Evolutionary conservation across 1,284 basidiomycete genomes (phyloP), one percentile per base, ranked within the genome.

Genomic region (Lentinus polychrous): DNA sequence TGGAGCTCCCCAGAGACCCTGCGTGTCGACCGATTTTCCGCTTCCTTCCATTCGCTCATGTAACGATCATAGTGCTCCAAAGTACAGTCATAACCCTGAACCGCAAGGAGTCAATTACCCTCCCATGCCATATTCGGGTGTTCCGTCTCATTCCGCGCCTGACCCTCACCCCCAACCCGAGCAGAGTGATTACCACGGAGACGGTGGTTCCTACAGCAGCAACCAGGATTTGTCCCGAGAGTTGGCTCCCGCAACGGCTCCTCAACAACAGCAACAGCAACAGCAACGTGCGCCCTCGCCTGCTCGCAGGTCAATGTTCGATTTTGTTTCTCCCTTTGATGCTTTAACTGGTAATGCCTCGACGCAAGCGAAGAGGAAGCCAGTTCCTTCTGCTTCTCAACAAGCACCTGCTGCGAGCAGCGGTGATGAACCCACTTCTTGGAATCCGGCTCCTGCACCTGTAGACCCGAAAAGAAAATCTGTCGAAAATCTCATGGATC

Each of bases 241-340:
- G 8, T 41, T 46, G 0, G 50, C 57, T 31, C 56, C 60, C 33
- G 10, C 27, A 27, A 10, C 27, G 27, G 43, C 48, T 18, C 43
- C 55, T 44, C 54, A 50, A 36, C 55, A 53, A 27, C 55, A 58
- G 23, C 50, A 52, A 20, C 70, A 70, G 49, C 76, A 73, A 46
- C 73, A 45, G 35, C 47, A 43, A 43, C 40, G 73, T 39, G 69
- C 75, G 8, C 80, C 85, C 0, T 78, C 83, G 31, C 82, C 85
- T 38, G 75, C 81, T 24, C 82, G 79, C 55, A 83, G 84, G 65
- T 83, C 84, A 47, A 79, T 89, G 75, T 91, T 90, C 57, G 85
- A 89, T 43, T 91, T 87, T 53, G 74, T 84, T 48, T 89, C 86
- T 47, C 83, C 88, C 2, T 90, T 91, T 56, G 88, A 91, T 57